phyloP scores from a whole-genome alignment of 1,139 yeast genomes.

The Saccharomyces hybrid region DNA sequence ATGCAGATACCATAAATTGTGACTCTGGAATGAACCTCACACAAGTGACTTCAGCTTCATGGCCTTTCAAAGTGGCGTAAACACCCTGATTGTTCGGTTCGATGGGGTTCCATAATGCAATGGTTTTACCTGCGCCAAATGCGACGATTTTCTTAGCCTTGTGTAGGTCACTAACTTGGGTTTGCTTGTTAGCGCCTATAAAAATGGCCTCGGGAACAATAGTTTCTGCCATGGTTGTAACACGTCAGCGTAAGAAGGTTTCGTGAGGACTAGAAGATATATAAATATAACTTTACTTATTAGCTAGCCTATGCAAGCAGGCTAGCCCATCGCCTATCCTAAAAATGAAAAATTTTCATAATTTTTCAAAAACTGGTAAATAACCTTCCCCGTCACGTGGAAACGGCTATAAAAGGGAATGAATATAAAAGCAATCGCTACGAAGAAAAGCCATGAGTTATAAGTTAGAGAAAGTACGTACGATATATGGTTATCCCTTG shows the following conservation, averaged over 20 bases:
- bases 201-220: slow-evolving; percentile 47
- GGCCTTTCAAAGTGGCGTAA: slow-evolving; percentile 49
- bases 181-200: slow-evolving; percentile 73
- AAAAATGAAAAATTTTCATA: not conserved
- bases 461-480: not conserved
- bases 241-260: not conserved
- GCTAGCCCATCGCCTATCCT: not conserved
- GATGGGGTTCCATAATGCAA: slow-evolving; percentile 70
- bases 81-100: slow-evolving; percentile 41
- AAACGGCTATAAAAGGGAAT: not conserved
- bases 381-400: not conserved
- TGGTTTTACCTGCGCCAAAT: slow-evolving; percentile 65
- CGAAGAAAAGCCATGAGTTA: not conserved
- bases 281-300: not conserved
- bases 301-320: not conserved
- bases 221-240: slow-evolving; percentile 5
- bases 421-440: not conserved
- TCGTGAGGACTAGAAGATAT: not conserved
- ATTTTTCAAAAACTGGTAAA: not conserved
- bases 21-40: slow-evolving; percentile 49
- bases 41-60: slow-evolving; percentile 49
- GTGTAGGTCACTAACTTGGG: slow-evolving; percentile 57
- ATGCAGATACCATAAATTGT: slow-evolving; percentile 47
- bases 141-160: slow-evolving; percentile 44
- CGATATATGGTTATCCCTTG: not conserved